These are phyloP conservation scores for Salix purpurea DNA, from an alignment of 345 rosid genomes.

Conservation along the genomic window DNA sequence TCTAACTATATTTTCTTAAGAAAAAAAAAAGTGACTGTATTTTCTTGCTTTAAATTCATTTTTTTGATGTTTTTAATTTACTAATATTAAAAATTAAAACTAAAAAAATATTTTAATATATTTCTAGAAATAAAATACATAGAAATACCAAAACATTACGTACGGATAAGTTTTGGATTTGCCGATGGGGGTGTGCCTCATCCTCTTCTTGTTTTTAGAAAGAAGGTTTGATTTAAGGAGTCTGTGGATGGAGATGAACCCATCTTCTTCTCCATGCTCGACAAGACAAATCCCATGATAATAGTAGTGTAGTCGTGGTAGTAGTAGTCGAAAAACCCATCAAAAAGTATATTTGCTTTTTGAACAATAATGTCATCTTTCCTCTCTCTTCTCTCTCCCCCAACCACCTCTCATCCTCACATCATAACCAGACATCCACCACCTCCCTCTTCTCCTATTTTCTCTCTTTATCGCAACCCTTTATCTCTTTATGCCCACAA, in stretches of 20 bases:
- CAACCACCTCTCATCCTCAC: conserved; percentile 26
- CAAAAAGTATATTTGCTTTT: not conserved
- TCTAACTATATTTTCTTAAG: no score
- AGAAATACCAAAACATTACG: no score
- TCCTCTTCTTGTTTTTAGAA: not conserved
- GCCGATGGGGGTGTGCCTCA: no score
- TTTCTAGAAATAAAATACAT: no score
- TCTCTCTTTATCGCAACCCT: conserved; percentile 32
- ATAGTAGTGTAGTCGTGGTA: no score
- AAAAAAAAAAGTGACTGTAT: no score
- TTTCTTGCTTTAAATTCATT: no score
- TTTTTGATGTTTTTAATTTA: no score
- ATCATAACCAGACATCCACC: not conserved
- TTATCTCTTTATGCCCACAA: conserved; percentile 26
- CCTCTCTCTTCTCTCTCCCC: conserved; percentile 21
- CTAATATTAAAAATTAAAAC: no score
- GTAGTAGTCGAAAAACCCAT: not conserved
- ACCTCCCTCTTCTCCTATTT: conserved; percentile 36
- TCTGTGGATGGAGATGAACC: conserved; percentile 17
- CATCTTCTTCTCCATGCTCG: conserved; percentile 16
- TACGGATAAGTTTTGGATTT: no score
- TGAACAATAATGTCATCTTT: not conserved
- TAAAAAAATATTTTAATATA: no score
- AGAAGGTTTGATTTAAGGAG: not conserved
- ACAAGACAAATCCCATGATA: not conserved